Evolutionary conservation across 768 basidiomycete species (phyloP).

Genomic region (Tulasnella sp.): DNA sequence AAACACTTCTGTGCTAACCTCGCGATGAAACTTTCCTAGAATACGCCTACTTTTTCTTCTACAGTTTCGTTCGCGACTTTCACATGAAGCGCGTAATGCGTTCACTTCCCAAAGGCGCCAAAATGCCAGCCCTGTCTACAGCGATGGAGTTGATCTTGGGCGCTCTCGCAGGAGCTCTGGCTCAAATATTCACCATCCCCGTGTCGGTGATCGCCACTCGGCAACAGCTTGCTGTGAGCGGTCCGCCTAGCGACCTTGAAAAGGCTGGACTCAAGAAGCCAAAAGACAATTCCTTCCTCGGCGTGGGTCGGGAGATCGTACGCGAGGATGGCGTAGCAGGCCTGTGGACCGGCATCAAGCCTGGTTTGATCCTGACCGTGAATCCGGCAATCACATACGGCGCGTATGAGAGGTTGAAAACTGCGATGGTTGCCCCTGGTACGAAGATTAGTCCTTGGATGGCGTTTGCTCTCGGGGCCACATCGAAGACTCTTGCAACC

Average conservation of each 20-base stretch:
- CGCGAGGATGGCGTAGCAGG: slow-evolving; percentile 79
- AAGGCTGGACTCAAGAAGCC: slow-evolving; percentile 1
- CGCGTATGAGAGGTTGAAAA: slow-evolving; percentile 84
- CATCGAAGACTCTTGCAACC: slow-evolving; percentile 92
- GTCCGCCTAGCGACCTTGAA: slow-evolving; percentile 20
- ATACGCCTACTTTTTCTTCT: slow-evolving; percentile 99
- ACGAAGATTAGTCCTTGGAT: slow-evolving; percentile 64
- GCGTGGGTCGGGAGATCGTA: slow-evolving; percentile 76
- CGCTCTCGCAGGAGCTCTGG: slow-evolving; percentile 84
- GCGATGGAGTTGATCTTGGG: slow-evolving; percentile 78
- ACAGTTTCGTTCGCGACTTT: slow-evolving; percentile 76
- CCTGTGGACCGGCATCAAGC: slow-evolving; percentile 88
- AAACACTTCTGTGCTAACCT: not conserved
- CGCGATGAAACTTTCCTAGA: slow-evolving; percentile 40
- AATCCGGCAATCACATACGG: slow-evolving; percentile 99
- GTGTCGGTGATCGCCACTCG: slow-evolving; percentile 96
- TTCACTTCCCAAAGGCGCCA: slow-evolving; percentile 49
- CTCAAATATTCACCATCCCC: slow-evolving; percentile 97
- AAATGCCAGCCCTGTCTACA: slow-evolving; percentile 49
- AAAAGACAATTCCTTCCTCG: slow-evolving; percentile 61
- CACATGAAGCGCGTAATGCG: slow-evolving; percentile 63
- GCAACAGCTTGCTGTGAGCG: slow-evolving; percentile 66
- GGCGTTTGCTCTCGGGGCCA: slow-evolving; percentile 79
- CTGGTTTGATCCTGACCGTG: slow-evolving; percentile 86
- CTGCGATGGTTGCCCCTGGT: slow-evolving; percentile 46